Base-by-base conservation (phyloP, 768 basidiomycete species). In the Termitomyces sp. region DNA sequence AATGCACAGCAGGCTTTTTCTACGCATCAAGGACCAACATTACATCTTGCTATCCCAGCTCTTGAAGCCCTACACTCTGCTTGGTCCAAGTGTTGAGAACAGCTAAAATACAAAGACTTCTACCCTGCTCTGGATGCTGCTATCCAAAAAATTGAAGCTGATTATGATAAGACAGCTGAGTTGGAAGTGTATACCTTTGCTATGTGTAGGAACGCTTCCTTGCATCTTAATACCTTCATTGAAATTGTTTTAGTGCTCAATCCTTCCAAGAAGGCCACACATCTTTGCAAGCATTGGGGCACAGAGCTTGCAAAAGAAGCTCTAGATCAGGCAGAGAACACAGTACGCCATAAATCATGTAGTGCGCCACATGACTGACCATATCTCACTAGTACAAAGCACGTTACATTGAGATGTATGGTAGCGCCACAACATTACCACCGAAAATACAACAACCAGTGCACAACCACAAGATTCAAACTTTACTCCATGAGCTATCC, bases 111-210 rank as follows among this genome's bases (percentile, higher is more conserved):
- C 40, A 7, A 16, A 11, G 45, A 44, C 12, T 70, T 68, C 29
- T 1, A 33, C 5, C 7, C 31, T 6, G 63, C 67, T 9, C 54
- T 70, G 13, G 35, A 55, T 5, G 59, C 59, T 10, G 67, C 53
- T 3, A 40, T 56, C 44, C 36, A 3, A 1, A 69, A 69, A 48
- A 58, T 69, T 7, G 52, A 57, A 23, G 60, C 64, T 23, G 66
- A 70, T 44, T 70, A 70, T 49, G 23, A 61, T 16, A 63, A 59
- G 41, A 67, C 65, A 4, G 56, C 65, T 0, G 56, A 56, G n/a
- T 70, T 67, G 0, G 60, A 65, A 55, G 66, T 64, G 5, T 66
- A 66, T 50, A 66, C 64, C 15, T 60, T 70, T 32, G 54, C 59
- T 7, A 68, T 67, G 66, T 36, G 65, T 68, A 58, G 3, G 32